Base-by-base conservation (phyloP, 768 basidiomycete species). In the Tulasnella sp. region DNA sequence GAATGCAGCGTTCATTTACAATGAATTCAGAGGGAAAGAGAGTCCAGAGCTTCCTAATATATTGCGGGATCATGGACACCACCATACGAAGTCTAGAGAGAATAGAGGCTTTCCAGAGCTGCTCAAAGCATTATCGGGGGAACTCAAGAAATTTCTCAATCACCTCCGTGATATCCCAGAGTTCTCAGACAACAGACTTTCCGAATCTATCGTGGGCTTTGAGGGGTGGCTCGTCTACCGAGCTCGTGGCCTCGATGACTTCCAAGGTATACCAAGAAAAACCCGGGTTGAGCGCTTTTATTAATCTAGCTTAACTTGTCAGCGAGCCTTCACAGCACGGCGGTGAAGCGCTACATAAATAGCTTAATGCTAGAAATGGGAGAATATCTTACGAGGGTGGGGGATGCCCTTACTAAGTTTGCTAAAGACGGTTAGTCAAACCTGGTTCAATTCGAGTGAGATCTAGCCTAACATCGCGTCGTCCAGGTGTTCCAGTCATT, bases 81-180 rank as follows among this genome's bases (percentile, higher is more conserved):
- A 7, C 39, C 71, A 3, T 5, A 19, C 19, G 4, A 71, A 5
- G 71, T 36, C 38, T 24, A 73, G 16, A n/a, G 3, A 31, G 4
- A 9, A 10, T 88, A 31, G 92, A 92, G 87, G 87, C 78, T 91
- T 93, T 81, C 92, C 93, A 0, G 86, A 88, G 39, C 91, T 93
- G 82, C 84, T 94, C 74, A 88, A 90, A 80, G 84, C 85, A 40
- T 86, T 94, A 58, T 91, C 92, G 4, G 86, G 86, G 24, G 92
- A 91, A 77, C 89, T 94, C 14, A 89, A 87, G 36, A 91, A 89
- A 0, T 94, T 94, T 82, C 84, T 92, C 79, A 87, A 90, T 71
- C 91, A 90, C 81, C 84, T 94, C 80, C 93, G 93, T 79, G 92
- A 94, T 83, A 93, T 94, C 81, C 93, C 92, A 0, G 93, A 93